Percentiles rank a stretch among this genome's conserved stretches.
phyloP scores from a whole-genome alignment of 257 asterid species.

The Echium plantagineum region DNA sequence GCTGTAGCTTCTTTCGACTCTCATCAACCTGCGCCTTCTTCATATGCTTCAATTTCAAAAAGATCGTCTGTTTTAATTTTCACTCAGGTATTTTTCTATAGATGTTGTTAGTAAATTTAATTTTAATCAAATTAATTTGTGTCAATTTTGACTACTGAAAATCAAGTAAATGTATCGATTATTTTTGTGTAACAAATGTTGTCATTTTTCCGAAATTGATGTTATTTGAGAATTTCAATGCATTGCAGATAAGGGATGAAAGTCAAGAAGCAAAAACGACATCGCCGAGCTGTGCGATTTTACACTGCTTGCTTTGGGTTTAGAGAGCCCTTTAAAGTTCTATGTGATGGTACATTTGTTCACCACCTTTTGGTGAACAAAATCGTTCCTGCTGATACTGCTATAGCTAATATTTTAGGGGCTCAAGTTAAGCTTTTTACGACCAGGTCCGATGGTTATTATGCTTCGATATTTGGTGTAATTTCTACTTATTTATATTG shows the following conservation, averaged over 20 bases:
- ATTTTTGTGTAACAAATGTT: too few species aligned
- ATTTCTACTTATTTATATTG: background rate
- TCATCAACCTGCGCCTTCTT: too few species aligned
- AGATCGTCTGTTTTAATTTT: too few species aligned
- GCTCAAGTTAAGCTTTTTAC: slow-evolving; percentile 74
- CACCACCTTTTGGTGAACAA: slow-evolving; percentile 57
- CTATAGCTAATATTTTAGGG: slow-evolving; percentile 56
- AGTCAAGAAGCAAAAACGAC: slow-evolving; percentile 71
- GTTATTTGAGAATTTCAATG: background rate
- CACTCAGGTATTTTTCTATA: too few species aligned
- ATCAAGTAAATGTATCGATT: too few species aligned
- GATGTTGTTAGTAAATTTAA: too few species aligned
- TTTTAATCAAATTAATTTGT: too few species aligned
- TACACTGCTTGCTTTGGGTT: slow-evolving; percentile 75
- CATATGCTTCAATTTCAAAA: too few species aligned
- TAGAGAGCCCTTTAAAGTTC: slow-evolving; percentile 82
- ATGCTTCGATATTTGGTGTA: too few species aligned
- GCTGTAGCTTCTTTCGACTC: too few species aligned
- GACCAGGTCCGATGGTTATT: slow-evolving; percentile 45
- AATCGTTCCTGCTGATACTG: slow-evolving; percentile 84
- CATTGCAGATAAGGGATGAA: slow-evolving; percentile 30
- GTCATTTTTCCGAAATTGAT: too few species aligned
- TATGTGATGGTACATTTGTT: slow-evolving; percentile 92
- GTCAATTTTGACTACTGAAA: too few species aligned
- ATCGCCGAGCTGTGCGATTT: slow-evolving; percentile 63